phyloP scores from a whole-genome alignment of 2,329 filamentous ascomycete species.

The Pseudogymnoascus sp. region DNA sequence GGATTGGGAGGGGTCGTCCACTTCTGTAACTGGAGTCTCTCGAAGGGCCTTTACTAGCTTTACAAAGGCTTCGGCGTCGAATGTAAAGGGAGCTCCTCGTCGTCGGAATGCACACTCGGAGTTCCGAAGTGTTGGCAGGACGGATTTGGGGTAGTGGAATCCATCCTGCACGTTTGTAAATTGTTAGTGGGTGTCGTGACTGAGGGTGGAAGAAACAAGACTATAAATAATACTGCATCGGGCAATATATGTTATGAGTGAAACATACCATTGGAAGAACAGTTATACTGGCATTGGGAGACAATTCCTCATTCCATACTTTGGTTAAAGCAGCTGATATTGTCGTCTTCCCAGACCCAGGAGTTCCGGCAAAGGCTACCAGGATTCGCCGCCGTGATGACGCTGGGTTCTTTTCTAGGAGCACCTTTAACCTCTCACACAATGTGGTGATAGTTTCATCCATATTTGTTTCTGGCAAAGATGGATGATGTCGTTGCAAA shows the following conservation, averaged over 20 bases:
- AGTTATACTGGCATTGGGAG: constrained; percentile 14
- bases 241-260: background rate
- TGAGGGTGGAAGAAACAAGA: background rate
- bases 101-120: constrained; percentile 21
- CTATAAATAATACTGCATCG: background rate
- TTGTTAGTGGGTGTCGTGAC: background rate
- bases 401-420: constrained; percentile 12
- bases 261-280: constrained; percentile 24
- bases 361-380: constrained; percentile 28
- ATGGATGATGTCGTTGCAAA: background rate
- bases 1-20: background rate
- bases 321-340: constrained; percentile 21
- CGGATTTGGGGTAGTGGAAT: constrained; percentile 25
- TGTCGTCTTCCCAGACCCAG: constrained; percentile 28
- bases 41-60: constrained; percentile 18
- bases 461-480: background rate
- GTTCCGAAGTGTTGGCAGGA: constrained; percentile 18
- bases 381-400: constrained; percentile 20
- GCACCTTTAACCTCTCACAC: constrained; percentile 10
- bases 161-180: constrained; percentile 22
- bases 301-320: constrained; percentile 13
- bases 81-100: constrained; percentile 29
- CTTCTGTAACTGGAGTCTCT: constrained; percentile 20
- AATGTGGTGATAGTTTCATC: constrained; percentile 8
- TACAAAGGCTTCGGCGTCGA: constrained; percentile 24